These are phyloP conservation scores for Thelonectria blattea DNA, from an alignment of 2,329 filamentous ascomycete species.

Conservation along the genomic window DNA sequence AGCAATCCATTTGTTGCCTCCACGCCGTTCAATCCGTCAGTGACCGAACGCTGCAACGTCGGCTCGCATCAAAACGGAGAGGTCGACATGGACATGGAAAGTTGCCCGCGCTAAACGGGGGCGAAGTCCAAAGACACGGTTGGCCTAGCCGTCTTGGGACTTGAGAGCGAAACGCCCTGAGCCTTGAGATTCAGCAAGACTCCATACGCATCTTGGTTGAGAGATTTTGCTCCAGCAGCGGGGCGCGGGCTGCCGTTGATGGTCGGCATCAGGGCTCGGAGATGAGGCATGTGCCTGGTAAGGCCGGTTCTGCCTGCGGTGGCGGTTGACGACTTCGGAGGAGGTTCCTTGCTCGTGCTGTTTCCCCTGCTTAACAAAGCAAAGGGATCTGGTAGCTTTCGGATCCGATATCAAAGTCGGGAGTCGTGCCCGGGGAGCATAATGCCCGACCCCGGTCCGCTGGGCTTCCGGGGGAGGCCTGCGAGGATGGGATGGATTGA, in stretches of 20 bases:
- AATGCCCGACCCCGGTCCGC: background rate
- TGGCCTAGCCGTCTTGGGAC: background rate
- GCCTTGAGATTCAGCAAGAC: background rate
- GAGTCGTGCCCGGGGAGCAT: background rate
- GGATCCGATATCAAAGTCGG: background rate
- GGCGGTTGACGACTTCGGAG: background rate
- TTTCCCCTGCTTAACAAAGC: background rate
- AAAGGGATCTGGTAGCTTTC: background rate
- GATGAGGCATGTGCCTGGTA: conserved; percentile 20
- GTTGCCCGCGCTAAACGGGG: conserved; percentile 2
- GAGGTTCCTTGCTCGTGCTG: background rate
- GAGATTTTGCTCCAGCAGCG: conserved; percentile 11
- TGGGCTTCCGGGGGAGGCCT: background rate
- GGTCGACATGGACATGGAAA: background rate
- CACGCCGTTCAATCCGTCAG: background rate
- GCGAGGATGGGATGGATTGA: background rate
- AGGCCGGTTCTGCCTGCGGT: background rate
- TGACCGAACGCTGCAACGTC: conserved; percentile 1
- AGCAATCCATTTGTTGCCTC: background rate
- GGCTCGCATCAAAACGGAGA: background rate
- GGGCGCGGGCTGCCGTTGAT: conserved; percentile 8
- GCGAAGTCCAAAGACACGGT: background rate
- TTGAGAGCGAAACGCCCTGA: background rate
- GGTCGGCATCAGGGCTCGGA: conserved; percentile 9
- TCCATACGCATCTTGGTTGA: conserved; percentile 4